phyloP scores from a whole-genome alignment of 148 eudicot genomes.

The Amaranthus hypochondriacus region DNA sequence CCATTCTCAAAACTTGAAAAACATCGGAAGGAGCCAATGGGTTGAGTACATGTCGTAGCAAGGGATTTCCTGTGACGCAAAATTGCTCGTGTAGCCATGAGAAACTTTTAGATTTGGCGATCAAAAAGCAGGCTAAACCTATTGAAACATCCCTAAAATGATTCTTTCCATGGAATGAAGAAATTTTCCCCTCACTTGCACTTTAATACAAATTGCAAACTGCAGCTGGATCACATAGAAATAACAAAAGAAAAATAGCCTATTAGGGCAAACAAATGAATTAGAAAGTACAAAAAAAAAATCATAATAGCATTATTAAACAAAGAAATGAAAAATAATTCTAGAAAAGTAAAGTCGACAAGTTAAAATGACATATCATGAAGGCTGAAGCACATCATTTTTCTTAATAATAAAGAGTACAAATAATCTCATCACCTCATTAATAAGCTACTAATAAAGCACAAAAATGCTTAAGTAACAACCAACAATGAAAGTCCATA shows the following conservation, averaged over 20 bases:
- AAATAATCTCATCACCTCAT: background rate
- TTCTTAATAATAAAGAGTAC: background rate
- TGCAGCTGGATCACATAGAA: constrained; percentile 11
- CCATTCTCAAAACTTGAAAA: constrained; percentile 35
- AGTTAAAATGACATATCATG: too few relatives aligned
- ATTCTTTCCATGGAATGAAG: constrained; percentile 11
- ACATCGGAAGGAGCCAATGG: constrained; percentile 29
- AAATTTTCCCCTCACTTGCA: constrained; percentile 3
- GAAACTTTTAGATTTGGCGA: constrained; percentile 3
- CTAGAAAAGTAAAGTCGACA: too few relatives aligned
- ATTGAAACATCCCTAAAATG: constrained; percentile 9
- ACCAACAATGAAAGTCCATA: background rate
- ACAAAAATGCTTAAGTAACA: background rate
- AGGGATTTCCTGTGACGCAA: constrained; percentile 46
- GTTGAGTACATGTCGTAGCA: constrained; percentile 31
- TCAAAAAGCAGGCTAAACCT: constrained; percentile 18
- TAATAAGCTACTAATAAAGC: background rate
- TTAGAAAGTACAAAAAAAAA: background rate
- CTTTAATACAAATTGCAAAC: background rate
- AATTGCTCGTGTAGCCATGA: constrained; percentile 62
- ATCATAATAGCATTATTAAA: background rate
- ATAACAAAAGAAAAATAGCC: background rate
- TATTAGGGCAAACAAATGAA: background rate
- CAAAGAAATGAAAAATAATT: background rate
- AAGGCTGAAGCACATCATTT: too few relatives aligned